Conservation (phyloP, 2,329 filamentous ascomycete species). For the Claviceps sp. region DNA sequence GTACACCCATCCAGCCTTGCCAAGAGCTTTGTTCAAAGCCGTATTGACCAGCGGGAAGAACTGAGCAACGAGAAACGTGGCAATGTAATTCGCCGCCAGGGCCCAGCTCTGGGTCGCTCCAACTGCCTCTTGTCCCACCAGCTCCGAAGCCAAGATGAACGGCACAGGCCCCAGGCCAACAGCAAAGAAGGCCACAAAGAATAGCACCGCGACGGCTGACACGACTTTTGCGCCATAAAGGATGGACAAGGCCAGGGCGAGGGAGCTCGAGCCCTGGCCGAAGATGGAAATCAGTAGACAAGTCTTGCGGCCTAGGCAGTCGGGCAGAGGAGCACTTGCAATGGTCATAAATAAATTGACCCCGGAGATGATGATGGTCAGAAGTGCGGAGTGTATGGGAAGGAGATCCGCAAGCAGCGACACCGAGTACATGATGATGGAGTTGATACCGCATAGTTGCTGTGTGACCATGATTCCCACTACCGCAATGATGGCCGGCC, state of each 20-base stretch:
- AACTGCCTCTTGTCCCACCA: slow-evolving; percentile 81
- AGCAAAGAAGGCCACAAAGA: slow-evolving; percentile 83
- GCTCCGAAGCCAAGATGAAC: slow-evolving; percentile 84
- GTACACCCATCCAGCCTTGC: slow-evolving; percentile 71
- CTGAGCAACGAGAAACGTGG: slow-evolving; percentile 85
- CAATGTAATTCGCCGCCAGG: slow-evolving; percentile 74
- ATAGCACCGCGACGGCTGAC: slow-evolving; percentile 66
- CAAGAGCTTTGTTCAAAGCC: slow-evolving; percentile 47
- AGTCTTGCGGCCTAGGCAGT: slow-evolving; percentile 75
- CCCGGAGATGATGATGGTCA: slow-evolving; percentile 78
- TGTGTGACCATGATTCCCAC: slow-evolving; percentile 87
- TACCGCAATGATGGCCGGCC: slow-evolving; percentile 67
- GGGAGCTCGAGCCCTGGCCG: slow-evolving; percentile 70
- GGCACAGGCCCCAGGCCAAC: slow-evolving; percentile 86
- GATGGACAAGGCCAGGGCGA: slow-evolving; percentile 71
- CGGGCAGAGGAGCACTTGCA: slow-evolving; percentile 69
- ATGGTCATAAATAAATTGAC: slow-evolving; percentile 79
- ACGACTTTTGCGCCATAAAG: slow-evolving; percentile 57
- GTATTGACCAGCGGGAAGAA: slow-evolving; percentile 86
- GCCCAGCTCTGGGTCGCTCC: slow-evolving; percentile 85
- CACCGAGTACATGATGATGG: slow-evolving; percentile 97
- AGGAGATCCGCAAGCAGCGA: slow-evolving; percentile 72
- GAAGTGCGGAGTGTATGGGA: slow-evolving; percentile 63
- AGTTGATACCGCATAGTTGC: slow-evolving; percentile 90
- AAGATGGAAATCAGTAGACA: slow-evolving; percentile 72